phyloP scores from a whole-genome alignment of 495 filamentous ascomycete species.

The Cercophora scortea region DNA sequence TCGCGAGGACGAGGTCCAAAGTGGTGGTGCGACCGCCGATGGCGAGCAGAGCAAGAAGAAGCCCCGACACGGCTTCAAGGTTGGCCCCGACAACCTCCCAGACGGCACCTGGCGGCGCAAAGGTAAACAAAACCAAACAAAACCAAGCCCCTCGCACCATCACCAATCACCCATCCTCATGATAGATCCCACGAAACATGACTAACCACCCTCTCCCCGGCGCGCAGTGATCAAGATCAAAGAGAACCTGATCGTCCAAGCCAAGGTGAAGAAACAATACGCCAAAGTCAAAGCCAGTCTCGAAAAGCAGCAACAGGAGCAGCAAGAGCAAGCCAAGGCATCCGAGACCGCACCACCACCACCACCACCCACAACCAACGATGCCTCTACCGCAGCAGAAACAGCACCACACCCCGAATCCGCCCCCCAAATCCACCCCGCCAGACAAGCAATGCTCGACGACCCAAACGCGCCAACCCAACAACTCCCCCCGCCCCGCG shows the following conservation, averaged over 20 bases:
- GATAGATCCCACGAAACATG: background rate
- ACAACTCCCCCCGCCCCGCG: no score
- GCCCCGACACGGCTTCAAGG: constrained; percentile 48
- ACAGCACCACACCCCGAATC: constrained; percentile 14
- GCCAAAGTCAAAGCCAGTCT: constrained; percentile 68
- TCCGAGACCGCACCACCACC: constrained; percentile 7
- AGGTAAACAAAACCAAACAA: constrained; percentile 52
- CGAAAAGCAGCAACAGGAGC: constrained; percentile 11
- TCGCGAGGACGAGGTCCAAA: constrained; percentile 37
- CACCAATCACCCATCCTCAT: background rate
- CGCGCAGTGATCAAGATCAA: constrained; percentile 82
- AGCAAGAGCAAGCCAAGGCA: background rate
- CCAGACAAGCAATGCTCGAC: constrained; percentile 51
- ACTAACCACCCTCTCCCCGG: constrained; percentile 7
- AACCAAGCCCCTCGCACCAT: background rate
- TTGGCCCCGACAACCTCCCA: constrained; percentile 87
- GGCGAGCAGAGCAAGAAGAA: constrained; percentile 43
- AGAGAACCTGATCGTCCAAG: constrained; percentile 79
- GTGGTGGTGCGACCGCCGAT: constrained; percentile 13
- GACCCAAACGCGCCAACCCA: background rate
- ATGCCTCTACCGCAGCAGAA: constrained; percentile 7
- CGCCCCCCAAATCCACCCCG: constrained; percentile 55
- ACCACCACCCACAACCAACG: no score
- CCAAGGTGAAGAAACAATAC: constrained; percentile 89
- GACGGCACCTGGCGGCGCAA: constrained; percentile 90